phyloP scores from a whole-genome alignment of 768 basidiomycete genomes.

The Boletus insuetus region DNA sequence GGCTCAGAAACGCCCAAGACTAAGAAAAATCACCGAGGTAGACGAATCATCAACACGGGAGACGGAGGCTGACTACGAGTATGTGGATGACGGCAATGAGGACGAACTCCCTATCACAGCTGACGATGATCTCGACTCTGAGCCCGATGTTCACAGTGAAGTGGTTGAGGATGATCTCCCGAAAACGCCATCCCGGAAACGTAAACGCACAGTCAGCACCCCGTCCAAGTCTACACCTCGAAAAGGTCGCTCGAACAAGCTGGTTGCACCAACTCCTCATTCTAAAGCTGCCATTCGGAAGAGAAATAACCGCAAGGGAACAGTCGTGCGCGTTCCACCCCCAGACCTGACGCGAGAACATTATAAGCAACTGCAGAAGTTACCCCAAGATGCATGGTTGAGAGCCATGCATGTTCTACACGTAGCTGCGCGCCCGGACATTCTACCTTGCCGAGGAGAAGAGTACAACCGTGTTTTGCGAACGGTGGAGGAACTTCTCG shows the following conservation, averaged over 20 bases:
- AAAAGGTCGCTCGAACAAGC: conserved; percentile 35
- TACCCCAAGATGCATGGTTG: conserved; percentile 78
- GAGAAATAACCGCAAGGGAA: conserved; percentile 34
- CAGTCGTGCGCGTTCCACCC: conserved; percentile 33
- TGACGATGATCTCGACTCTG: conserved; percentile 22
- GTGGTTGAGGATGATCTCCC: conserved; percentile 32
- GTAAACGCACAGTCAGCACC: conserved; percentile 38
- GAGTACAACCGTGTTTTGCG: conserved; percentile 77
- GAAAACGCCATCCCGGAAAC: conserved; percentile 55
- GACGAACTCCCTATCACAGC: conserved; percentile 19
- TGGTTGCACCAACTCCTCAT: conserved; percentile 70
- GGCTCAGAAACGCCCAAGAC: conserved; percentile 21
- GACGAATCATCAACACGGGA: conserved; percentile 18
- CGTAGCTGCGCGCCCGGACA: conserved; percentile 88
- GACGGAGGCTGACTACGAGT: conserved; percentile 22
- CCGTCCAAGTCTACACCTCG: conserved; percentile 34
- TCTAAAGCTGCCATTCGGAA: conserved; percentile 65
- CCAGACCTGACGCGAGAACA: conserved; percentile 35
- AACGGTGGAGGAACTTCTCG: conserved; percentile 79
- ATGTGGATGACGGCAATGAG: conserved; percentile 13
- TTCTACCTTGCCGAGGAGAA: conserved; percentile 83
- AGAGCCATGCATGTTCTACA: conserved; percentile 89
- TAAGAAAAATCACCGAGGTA: conserved; percentile 22
- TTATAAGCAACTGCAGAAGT: conserved; percentile 42
- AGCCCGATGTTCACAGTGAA: conserved; percentile 28